phyloP scores from a whole-genome alignment of 495 filamentous ascomycete genomes.

The Penicillium verhagenii region DNA sequence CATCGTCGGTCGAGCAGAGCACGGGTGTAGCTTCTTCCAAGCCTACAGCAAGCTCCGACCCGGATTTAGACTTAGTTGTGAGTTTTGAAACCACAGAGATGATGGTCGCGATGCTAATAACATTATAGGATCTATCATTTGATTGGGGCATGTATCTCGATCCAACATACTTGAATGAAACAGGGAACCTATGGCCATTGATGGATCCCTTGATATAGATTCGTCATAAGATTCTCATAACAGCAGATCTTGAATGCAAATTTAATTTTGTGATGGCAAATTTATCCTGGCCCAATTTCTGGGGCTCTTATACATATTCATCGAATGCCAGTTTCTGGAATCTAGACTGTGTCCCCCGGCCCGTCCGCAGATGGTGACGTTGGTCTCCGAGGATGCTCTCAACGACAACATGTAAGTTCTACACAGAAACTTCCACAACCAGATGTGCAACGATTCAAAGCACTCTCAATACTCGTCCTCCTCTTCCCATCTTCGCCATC shows the following conservation, averaged over 20 bases:
- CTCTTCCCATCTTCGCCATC: background rate
- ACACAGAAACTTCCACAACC: slow-evolving; percentile 11
- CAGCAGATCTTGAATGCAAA: too few species aligned
- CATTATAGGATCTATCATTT: background rate
- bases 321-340: too few species aligned
- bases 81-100: background rate
- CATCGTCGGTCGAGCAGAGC: background rate
- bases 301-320: too few species aligned
- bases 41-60: background rate
- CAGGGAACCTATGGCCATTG: background rate
- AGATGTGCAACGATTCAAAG: slow-evolving; percentile 6
- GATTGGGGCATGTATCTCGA: slow-evolving; percentile 2
- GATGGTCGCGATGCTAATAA: background rate
- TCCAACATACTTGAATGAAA: background rate
- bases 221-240: too few species aligned
- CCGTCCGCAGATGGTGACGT: too few species aligned
- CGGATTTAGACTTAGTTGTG: background rate
- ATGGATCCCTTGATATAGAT: slow-evolving; percentile 1
- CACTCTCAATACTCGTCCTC: background rate
- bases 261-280: too few species aligned
- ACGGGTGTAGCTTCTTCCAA: background rate
- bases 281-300: too few species aligned
- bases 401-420: slow-evolving; percentile 11
- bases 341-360: too few species aligned
- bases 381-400: background rate